A percentile compares a stretch with the other conserved stretches of the same genome.
phyloP scores from a whole-genome alignment of 2,329 filamentous ascomycete species.

The Colletotrichum echinochloae region DNA sequence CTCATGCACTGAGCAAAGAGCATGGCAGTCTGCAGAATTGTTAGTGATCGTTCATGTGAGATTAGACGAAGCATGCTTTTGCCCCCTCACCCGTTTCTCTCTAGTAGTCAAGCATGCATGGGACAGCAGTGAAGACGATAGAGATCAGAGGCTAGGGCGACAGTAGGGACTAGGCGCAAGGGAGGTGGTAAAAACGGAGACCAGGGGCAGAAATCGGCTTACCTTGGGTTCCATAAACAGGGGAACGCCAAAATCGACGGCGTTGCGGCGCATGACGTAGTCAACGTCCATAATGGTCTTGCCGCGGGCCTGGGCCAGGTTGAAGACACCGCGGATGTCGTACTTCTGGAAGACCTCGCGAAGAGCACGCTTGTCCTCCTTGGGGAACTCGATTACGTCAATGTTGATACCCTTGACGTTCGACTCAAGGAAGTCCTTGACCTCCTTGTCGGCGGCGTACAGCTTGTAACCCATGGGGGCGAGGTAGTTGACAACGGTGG shows the following conservation, averaged over 20 bases:
- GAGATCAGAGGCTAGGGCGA: too few relatives aligned
- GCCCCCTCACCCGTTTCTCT: too few relatives aligned
- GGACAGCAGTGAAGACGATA: not conserved
- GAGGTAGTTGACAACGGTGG: conserved; percentile 86
- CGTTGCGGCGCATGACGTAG: conserved; percentile 98
- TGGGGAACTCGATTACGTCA: conserved; percentile 96
- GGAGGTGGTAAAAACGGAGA: too few relatives aligned
- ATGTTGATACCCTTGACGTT: conserved; percentile 76
- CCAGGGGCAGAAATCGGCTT: conserved; percentile 42
- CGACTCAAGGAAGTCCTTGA: conserved; percentile 87
- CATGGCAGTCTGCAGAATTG: conserved; percentile 79
- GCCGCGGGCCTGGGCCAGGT: conserved; percentile 85
- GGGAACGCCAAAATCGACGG: conserved; percentile 97
- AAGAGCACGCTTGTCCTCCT: conserved; percentile 92
- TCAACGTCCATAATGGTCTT: conserved; percentile 91
- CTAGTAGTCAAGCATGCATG: not conserved
- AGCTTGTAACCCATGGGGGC: conserved; percentile 94
- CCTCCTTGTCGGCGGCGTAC: conserved; percentile 82
- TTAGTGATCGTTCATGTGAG: conserved; percentile 46
- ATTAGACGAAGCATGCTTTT: not conserved
- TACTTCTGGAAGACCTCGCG: conserved; percentile 97
- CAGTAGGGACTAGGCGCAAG: too few relatives aligned
- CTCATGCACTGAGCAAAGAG: conserved; percentile 98
- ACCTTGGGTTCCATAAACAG: conserved; percentile 99
- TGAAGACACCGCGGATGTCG: conserved; percentile 95